Conservation (phyloP, 2,329 filamentous ascomycete genomes). For the Diplodia seriata region DNA sequence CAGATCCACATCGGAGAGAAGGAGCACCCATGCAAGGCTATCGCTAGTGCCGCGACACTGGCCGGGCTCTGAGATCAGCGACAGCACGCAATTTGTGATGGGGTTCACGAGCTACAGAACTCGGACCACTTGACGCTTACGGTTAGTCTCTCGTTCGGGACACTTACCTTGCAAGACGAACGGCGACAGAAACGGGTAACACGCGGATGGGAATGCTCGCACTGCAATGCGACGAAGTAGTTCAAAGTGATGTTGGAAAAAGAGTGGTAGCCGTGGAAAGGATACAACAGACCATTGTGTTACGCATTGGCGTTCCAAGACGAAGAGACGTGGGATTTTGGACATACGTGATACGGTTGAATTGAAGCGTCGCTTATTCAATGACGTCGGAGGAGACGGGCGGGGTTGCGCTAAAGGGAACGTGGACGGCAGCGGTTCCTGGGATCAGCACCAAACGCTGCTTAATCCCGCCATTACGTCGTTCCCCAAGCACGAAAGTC, state of each 20-base stretch:
- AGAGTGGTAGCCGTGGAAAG: neutral
- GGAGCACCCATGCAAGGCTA: neutral
- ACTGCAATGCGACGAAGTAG: neutral
- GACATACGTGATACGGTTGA: no score
- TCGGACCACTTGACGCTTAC: neutral
- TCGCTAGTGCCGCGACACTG: neutral
- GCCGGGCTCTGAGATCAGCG: neutral
- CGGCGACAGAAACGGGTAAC: neutral
- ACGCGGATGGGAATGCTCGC: neutral
- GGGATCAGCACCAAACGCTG: neutral
- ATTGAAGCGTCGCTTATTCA: neutral
- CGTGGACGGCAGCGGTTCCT: neutral
- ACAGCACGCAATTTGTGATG: slow-evolving; percentile 5
- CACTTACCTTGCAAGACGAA: neutral
- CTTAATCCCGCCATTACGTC: neutral
- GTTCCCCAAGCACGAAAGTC: neutral
- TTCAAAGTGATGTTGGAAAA: neutral
- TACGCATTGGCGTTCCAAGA: neutral
- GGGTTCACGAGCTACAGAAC: neutral
- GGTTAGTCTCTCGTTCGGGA: slow-evolving; percentile 2
- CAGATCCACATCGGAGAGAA: neutral
- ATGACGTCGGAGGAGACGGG: neutral
- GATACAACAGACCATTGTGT: neutral
- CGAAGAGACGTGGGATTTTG: no score
- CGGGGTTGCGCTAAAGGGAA: neutral